Evolutionary conservation across 1,139 yeast species (phyloP).

Genomic region (Eremothecium sinecaudum): DNA sequence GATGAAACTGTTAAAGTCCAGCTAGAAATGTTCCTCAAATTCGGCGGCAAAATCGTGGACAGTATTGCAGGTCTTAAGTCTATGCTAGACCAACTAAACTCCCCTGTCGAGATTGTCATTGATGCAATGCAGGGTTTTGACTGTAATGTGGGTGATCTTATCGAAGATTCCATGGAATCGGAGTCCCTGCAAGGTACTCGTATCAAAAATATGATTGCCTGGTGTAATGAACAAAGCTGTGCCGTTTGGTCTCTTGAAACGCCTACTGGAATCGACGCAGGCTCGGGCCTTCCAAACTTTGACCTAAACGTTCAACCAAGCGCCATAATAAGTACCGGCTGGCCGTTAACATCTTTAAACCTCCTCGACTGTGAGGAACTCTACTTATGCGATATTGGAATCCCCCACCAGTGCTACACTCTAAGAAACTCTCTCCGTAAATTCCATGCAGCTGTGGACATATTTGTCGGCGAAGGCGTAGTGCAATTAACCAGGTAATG

Average conservation of each 20-base stretch:
- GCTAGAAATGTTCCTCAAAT: constrained; percentile 43
- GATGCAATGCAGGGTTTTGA: constrained; percentile 85
- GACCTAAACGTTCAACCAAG: constrained; percentile 28
- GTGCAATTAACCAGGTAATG: constrained; percentile 6
- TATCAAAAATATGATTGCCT: constrained; percentile 38
- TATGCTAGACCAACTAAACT: constrained; percentile 41
- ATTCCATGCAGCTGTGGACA: constrained; percentile 22
- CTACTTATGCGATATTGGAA: constrained; percentile 64
- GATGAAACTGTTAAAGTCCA: constrained; percentile 20
- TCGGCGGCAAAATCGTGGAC: constrained; percentile 45
- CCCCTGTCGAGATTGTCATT: constrained; percentile 68
- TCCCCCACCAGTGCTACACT: constrained; percentile 38
- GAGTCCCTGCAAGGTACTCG: constrained; percentile 14
- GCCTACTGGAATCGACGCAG: constrained; percentile 79
- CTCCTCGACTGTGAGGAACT: constrained; percentile 31
- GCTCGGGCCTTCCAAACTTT: constrained; percentile 51
- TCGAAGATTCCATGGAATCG: constrained; percentile 36
- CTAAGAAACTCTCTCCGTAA: constrained; percentile 27
- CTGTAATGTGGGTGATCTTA: constrained; percentile 44
- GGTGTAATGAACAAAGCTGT: constrained; percentile 54
- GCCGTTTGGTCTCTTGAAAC: constrained; percentile 62
- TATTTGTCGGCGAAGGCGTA: constrained; percentile 24
- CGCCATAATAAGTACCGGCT: constrained; percentile 56
- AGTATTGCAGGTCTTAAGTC: constrained; percentile 32
- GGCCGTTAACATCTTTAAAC: constrained; percentile 58